These are phyloP conservation scores for Pichia heedii DNA, from an alignment of 805 yeast species.

Conservation along the genomic window DNA sequence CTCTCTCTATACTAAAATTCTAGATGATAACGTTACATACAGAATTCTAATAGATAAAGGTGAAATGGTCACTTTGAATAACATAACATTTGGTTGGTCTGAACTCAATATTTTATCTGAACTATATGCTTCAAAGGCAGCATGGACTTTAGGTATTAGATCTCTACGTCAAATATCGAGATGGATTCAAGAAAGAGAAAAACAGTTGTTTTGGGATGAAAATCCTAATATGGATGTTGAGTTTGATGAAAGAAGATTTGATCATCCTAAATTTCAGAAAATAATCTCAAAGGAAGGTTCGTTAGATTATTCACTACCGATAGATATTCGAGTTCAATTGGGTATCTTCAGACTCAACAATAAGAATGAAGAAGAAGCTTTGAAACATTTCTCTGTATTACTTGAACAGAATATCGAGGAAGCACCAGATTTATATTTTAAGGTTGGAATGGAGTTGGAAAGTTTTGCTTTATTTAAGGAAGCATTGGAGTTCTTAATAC, in stretches of 20 bases:
- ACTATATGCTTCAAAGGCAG: conserved; percentile 59
- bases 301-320: conserved; percentile 51
- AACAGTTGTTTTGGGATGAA: conserved; percentile 61
- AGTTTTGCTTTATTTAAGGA: conserved; percentile 62
- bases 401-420: conserved; percentile 45
- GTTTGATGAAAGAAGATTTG: conserved; percentile 63
- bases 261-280: conserved; percentile 35
- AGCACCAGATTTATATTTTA: conserved; percentile 62
- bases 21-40: conserved; percentile 46
- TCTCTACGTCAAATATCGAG: conserved; percentile 65
- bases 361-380: conserved; percentile 60
- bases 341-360: conserved; percentile 65
- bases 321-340: conserved; percentile 78
- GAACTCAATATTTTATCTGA: conserved; percentile 80
- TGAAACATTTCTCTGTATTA: conserved; percentile 56
- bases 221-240: conserved; percentile 58
- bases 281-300: conserved; percentile 32
- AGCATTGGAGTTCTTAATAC: conserved; percentile 59
- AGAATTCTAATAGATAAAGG: conserved; percentile 24
- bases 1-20: conserved; percentile 52
- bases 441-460: conserved; percentile 69
- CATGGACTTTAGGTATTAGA: conserved; percentile 54
- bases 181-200: conserved; percentile 68
- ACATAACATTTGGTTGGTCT: conserved; percentile 73
- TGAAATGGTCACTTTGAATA: conserved; percentile 18